phyloP scores from a whole-genome alignment of 345 rosid genomes.

The Firmiana major region DNA sequence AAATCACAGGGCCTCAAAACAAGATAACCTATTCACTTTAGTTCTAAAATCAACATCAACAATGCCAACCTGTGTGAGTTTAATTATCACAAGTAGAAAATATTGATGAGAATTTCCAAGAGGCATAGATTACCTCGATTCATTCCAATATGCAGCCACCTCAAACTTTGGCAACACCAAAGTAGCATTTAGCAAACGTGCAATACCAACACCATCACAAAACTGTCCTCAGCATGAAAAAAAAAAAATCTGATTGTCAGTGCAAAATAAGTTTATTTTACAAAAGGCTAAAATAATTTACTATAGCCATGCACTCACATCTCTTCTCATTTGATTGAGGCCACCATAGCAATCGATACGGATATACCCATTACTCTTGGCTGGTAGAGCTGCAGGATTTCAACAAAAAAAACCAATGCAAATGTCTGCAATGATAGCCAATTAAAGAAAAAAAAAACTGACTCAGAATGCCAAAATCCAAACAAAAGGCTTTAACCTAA shows the following conservation, averaged over 20 bases:
- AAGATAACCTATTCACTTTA: neutral
- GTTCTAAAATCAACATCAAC: neutral
- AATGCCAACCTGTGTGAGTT: too few species aligned
- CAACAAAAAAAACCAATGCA: constrained; percentile 92
- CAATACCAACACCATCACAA: constrained; percentile 88
- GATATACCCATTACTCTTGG: constrained; percentile 76
- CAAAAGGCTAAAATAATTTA: neutral
- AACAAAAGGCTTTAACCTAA: constrained; percentile 22
- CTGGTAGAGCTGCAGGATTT: constrained; percentile 91
- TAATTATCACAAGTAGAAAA: too few species aligned
- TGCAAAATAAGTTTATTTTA: neutral
- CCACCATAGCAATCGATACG: constrained; percentile 96
- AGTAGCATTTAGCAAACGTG: constrained; percentile 86
- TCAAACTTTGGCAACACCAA: constrained; percentile 92
- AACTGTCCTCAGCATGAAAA: constrained; percentile 45
- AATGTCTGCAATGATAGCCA: constrained; percentile 88
- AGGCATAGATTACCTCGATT: constrained; percentile 61
- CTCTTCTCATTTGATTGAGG: constrained; percentile 95
- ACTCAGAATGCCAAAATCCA: constrained; percentile 44
- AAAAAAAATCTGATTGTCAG: constrained; percentile 5
- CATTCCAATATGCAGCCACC: constrained; percentile 95
- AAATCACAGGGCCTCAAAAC: neutral
- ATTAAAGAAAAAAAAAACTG: constrained; percentile 30
- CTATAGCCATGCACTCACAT: constrained; percentile 47
- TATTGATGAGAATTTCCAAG: too few species aligned